Base-by-base conservation (phyloP, 306 rosid species). In the Cotoneaster glaucophyllus region DNA sequence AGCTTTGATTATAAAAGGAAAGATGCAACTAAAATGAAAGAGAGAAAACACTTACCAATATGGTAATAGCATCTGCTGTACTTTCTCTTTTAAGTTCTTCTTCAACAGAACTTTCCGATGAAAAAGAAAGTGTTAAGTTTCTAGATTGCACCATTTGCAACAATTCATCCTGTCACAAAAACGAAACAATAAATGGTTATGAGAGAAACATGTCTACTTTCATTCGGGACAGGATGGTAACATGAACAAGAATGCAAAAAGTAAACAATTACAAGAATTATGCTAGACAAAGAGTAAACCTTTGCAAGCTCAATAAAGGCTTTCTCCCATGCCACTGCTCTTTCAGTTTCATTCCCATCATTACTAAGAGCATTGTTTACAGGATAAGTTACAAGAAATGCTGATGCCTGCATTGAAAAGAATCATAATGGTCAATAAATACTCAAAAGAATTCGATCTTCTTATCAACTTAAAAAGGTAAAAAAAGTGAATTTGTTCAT, bases 1-100 rank as follows among this genome's bases (percentile, higher is more conserved):
- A 26, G 66, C 52, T 54, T 48, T 50, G 32, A 29, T n/a, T 70
- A n/a, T 37, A 19, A 10, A 79, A 74, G 67, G 31, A 67, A 34
- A 34, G 8, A 24, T 22, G 54, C 41, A 57, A 73, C 77, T 45
- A 25, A 39, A 58, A 65, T 25, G 69, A 70, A 74, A 67, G 48
- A 56, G 74, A 57, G 53, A 66, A 64, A n/a, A 64, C 70, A 75
- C 87, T 78, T 81, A 92, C 99, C 92, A 92, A 44, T 77, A 95
- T 95, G 18, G 99, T 95, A 77, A 95, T 92, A 76, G 87, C 97
- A 81, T 95, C 99, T 48, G 97, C 93, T 44, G 97, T 87, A 82
- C 99, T 95, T 82, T 95, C 99, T 85, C 97, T 84, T 87, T 95
- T 90, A 76, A 95, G 84, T 81, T 95, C 99, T 87, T 93, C 97